Base-by-base conservation (phyloP, 2,329 filamentous ascomycete genomes). In the Keithomyces neogunnii region DNA sequence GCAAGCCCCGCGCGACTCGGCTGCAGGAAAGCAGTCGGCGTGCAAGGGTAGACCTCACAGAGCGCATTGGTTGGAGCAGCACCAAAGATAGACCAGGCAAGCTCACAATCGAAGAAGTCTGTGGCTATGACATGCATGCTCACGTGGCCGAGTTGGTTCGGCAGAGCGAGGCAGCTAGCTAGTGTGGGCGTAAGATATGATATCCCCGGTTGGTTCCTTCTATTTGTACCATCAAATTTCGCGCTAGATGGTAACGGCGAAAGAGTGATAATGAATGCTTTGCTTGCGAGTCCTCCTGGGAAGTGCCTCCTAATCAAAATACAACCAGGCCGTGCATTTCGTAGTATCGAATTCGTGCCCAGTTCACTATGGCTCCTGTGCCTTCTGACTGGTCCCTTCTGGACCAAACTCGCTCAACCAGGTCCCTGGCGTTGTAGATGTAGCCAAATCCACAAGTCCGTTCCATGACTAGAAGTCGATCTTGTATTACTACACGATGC, bases 101-200 rank as follows among this genome's bases (percentile, higher is more conserved):
- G 60, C 60, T 84, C 51, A 84, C 80, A 0, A 83, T 84, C 49
- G 77, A 82, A 54, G 80, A 84, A 60, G 82, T 84, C 71, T 84
- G 84, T 55, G 69, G 68, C 64, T 78, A 72, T 66, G 72, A 70
- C 47, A 57, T 63, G 59, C 58, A 62, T 50, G 53, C 53, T 13
- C 60, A 61, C 26, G 49, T 62, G 28, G 52, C 55, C 11, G 53
- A 53, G 39, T 36, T 61, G 8, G 55, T 26, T 29, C 45, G 38
- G n/a, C 33, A 42, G 48, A 33, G 43, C 13, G 33, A 31, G 11
- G 32, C 42, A 29, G 43, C 29, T 4, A 10, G 10, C 31, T n/a
- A 13, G 31, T 29, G 19, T 8, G 13, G 40, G 11, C 26, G 26
- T 32, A 9, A 32, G 7, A 6, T 26, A 5, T 33, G 13, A 26